These are phyloP conservation scores for Rubia occidens DNA, from an alignment of 305 asterid genomes.

Conservation along the genomic window DNA sequence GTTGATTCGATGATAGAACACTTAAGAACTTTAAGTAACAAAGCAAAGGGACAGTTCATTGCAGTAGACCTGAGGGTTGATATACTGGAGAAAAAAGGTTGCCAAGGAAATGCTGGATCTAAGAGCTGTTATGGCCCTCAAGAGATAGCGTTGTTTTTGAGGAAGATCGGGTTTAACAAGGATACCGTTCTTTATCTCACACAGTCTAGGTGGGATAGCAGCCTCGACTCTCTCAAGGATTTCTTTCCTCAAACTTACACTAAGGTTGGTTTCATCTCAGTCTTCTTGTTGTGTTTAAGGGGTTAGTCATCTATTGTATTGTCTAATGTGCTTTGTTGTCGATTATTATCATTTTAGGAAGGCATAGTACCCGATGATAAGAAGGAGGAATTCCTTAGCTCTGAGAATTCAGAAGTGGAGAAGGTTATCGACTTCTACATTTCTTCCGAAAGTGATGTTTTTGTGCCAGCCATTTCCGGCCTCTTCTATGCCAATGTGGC, in stretches of 20 bases:
- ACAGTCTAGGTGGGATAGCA: conserved; percentile 84
- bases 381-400: conserved; percentile 29
- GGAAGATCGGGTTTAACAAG: conserved; percentile 73
- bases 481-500: conserved; percentile 93
- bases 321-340: conserved; percentile 2
- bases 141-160: conserved; percentile 66
- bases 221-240: conserved; percentile 71
- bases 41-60: conserved; percentile 45
- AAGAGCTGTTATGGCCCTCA: conserved; percentile 79
- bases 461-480: conserved; percentile 91
- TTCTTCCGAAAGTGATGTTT: conserved; percentile 81
- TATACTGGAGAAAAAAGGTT: conserved; percentile 80
- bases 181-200: conserved; percentile 77
- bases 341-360: conserved; percentile 26
- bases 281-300: not conserved
- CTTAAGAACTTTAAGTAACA: conserved; percentile 57
- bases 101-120: conserved; percentile 48
- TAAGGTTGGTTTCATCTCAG: conserved; percentile 39
- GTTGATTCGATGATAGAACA: conserved; percentile 79
- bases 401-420: conserved; percentile 38
- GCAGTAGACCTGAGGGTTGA: conserved; percentile 43
- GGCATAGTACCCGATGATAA: conserved; percentile 34
- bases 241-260: conserved; percentile 82
- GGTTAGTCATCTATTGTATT: not conserved
- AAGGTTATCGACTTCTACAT: conserved; percentile 76